A percentile compares a stretch with the other conserved stretches of the same genome.
These are phyloP conservation scores for Solanum infundibuliforme DNA, from an alignment of 257 asterid species.

Conservation along the genomic window DNA sequence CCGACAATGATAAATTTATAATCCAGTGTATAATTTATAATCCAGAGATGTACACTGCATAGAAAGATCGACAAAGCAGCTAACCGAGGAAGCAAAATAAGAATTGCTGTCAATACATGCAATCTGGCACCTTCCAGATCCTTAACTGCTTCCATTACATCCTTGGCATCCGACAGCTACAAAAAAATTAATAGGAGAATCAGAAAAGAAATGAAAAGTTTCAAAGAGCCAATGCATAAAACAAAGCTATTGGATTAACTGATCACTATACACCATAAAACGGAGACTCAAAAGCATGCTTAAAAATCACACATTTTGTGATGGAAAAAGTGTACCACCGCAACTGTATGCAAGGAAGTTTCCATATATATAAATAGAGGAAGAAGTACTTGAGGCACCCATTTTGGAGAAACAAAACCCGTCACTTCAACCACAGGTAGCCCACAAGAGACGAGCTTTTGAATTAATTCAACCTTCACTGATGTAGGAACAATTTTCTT, in stretches of 20 bases:
- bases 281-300: background rate
- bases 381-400: constrained; percentile 90
- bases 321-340: background rate
- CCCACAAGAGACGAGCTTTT: constrained; percentile 63
- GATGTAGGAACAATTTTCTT: constrained; percentile 65
- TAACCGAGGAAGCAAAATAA: too few relatives aligned
- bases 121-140: constrained; percentile 57
- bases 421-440: constrained; percentile 87
- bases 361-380: background rate
- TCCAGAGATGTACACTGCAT: too few relatives aligned
- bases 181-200: constrained; percentile 3
- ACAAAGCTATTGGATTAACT: background rate
- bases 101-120: constrained; percentile 48
- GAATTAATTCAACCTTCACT: constrained; percentile 64
- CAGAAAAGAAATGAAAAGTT: background rate
- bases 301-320: background rate
- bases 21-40: too few relatives aligned
- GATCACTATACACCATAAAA: background rate
- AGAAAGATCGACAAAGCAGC: too few relatives aligned
- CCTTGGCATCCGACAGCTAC: constrained; percentile 89
- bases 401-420: constrained; percentile 78
- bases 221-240: background rate
- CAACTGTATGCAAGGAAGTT: background rate
- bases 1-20: too few relatives aligned
- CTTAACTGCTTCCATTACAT: constrained; percentile 72